phyloP scores from a whole-genome alignment of 768 basidiomycete genomes.

The Suillus sp. region DNA sequence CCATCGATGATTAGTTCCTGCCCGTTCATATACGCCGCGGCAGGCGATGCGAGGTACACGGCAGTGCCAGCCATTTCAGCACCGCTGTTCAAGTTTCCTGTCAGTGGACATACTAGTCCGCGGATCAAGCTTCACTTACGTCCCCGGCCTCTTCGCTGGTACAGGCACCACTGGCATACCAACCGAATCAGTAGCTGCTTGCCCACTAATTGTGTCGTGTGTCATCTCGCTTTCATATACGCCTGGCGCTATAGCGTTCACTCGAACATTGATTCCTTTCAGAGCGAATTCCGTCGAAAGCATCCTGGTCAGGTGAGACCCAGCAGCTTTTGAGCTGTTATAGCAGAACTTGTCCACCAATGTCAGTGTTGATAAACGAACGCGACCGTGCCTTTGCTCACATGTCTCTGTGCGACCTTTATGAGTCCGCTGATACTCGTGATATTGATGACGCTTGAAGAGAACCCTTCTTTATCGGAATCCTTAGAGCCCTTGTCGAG shows the following conservation, averaged over 20 bases:
- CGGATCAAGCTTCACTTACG: conserved; percentile 45
- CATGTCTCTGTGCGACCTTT: conserved; percentile 76
- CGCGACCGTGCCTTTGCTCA: conserved; percentile 38
- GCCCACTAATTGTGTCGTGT: conserved; percentile 45
- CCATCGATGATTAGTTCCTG: conserved; percentile 81
- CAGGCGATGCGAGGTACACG: conserved; percentile 72
- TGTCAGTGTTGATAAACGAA: not conserved
- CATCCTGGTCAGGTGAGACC: conserved; percentile 75
- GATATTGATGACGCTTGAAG: conserved; percentile 72
- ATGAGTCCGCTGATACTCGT: conserved; percentile 75
- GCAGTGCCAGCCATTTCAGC: conserved; percentile 79
- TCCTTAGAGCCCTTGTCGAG: conserved; percentile 73
- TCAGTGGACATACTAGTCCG: conserved; percentile 8
- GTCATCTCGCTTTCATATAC: conserved; percentile 82
- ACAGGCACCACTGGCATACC: conserved; percentile 62
- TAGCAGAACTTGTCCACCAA: conserved; percentile 63
- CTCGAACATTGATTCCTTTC: conserved; percentile 66
- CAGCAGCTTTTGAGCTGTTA: conserved; percentile 80
- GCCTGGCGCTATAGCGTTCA: conserved; percentile 76
- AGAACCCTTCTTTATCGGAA: conserved; percentile 55
- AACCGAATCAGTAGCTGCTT: conserved; percentile 51
- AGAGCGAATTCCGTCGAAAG: conserved; percentile 75
- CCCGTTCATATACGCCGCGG: conserved; percentile 75
- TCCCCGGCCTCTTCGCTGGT: conserved; percentile 64
- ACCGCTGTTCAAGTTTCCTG: conserved; percentile 42